Evolutionary conservation across 768 basidiomycete species (phyloP), one percentile per base, ranked within the genome.

Genomic region (Suillus hirtellus): DNA sequence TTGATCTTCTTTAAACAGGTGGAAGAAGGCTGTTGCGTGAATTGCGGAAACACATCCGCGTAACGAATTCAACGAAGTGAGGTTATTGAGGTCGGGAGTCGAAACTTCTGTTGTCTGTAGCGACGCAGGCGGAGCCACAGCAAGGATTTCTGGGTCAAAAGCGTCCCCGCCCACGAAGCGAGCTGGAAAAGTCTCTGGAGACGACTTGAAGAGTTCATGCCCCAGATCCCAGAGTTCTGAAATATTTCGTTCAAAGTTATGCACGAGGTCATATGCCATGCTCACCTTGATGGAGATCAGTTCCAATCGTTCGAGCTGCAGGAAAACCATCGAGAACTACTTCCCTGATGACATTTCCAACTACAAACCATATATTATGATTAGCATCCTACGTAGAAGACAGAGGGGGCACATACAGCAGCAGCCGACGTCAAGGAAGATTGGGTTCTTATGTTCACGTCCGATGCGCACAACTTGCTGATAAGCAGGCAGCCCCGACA

Each of bases 191-290:
- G 79, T 76, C 34, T 80, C 77, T 0, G 81, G 78, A 0, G 81
- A 82, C 4, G 82, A 78, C 59, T 70, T 80, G 77, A 87, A 89
- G 15, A 89, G 73, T 44, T 83, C 77, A 67, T 88, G 86, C 1
- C 87, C 87, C 4, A 81, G 74, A 5, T 83, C 76, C 85, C 84
- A 87, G 66, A 84, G 87, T 6, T 73, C 86, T 86, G 63, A 4
- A 19, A 34, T 19, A 21, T 3, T 38, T 42, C 37, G 35, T 19
- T 17, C 31, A 31, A 31, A 42, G 2, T 14, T 11, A n/a, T 40
- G 37, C 7, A 42, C 12, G 17, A 11, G n/a, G 3, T 7, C 11
- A 38, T 21, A 24, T 27, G n/a, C 31, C 3, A 14, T 12, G n/a
- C 63, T 50, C 42, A 77, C 79, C 77, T 53, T 72, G 61, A 17